Base-by-base conservation (phyloP, 257 asterid species). In the Pogostemon cablin region DNA sequence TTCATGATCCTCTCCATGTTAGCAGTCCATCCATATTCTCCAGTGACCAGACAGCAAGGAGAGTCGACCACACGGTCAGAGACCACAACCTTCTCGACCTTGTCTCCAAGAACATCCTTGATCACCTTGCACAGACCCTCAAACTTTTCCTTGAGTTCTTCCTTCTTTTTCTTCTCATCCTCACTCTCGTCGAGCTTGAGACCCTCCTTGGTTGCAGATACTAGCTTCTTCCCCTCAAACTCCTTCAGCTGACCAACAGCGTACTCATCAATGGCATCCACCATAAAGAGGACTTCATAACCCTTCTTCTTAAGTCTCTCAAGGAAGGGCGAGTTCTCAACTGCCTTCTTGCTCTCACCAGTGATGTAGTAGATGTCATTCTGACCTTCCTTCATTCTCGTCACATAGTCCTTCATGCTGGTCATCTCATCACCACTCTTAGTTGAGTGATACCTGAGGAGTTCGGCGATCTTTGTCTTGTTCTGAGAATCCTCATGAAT, bases 131-230 rank as follows among this genome's bases (percentile, higher is more conserved):
- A 87, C 0, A 87, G 85, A 7, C 87, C 86, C 82, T 87, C 93
- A 5, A 87, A 85, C 67, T 87, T 69, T 58, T 78, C 79, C 50
- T 81, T 83, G 75, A 70, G 48, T 49, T 85, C 89, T 74, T 85
- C 91, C 67, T 80, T 76, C 79, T 74, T 85, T 43, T 80, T 85
- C 85, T 81, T 85, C 64, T 87, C 93, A 2, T 87, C 93, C 65
- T 87, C 93, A 1, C 69, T 73, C 78, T 87, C 95, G 0, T 86
- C 91, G 1, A 87, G 86, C 79, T 87, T 87, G 61, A 87, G 81
- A n/a, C 91, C 89, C 76, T 87, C 95, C 69, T 85, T 87, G 62
- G 95, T 87, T 3, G 93, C 93, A 63, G 93, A 87, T 1, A 85
- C 87, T 1, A 85, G 87, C 59, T 83, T 87, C 71, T 83, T 85